A percentile compares a stretch with the other conserved stretches of the same genome.
Conservation (phyloP, 495 filamentous ascomycete genomes). For the Penicillium paxilli region DNA sequence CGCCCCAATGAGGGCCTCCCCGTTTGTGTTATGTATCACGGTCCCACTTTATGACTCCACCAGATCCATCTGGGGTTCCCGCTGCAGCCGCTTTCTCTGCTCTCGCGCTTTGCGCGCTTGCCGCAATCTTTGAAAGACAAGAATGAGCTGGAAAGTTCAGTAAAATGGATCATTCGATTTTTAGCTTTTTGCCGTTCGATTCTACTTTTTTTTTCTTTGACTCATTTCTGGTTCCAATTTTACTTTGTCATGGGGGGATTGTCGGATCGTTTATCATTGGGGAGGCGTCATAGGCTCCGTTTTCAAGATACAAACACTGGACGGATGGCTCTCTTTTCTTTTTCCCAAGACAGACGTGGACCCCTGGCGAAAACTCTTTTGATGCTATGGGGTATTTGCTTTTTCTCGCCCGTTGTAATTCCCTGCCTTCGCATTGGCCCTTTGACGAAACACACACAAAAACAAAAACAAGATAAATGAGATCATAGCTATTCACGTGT, state of each 20-base stretch:
- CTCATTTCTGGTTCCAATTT: neutral
- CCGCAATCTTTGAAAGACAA: slow-evolving; percentile 25
- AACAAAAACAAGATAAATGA: slow-evolving; percentile 1
- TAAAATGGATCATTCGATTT: neutral
- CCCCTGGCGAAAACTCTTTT: neutral
- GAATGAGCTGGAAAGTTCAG: neutral
- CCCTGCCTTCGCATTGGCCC: neutral
- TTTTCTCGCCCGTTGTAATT: slow-evolving; percentile 5
- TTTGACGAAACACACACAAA: neutral
- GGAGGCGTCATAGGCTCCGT: neutral
- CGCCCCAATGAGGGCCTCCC: slow-evolving; percentile 3
- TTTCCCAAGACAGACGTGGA: slow-evolving; percentile 1
- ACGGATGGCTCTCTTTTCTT: slow-evolving; percentile 8
- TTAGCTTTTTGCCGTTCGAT: neutral
- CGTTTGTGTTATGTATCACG: slow-evolving; percentile 15
- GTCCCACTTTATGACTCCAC: slow-evolving; percentile 27
- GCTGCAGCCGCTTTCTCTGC: slow-evolving; percentile 36
- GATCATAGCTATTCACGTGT: slow-evolving; percentile 3
- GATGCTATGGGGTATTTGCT: slow-evolving; percentile 1
- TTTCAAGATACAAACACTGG: neutral
- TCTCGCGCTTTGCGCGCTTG: slow-evolving; percentile 48
- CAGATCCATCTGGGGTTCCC: slow-evolving; percentile 34
- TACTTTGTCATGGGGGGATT: neutral
- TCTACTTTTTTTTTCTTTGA: neutral
- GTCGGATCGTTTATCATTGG: neutral